Evolutionary conservation across 208 protist genomes (phyloP).

Genomic region (Leishmania mexicana): DNA sequence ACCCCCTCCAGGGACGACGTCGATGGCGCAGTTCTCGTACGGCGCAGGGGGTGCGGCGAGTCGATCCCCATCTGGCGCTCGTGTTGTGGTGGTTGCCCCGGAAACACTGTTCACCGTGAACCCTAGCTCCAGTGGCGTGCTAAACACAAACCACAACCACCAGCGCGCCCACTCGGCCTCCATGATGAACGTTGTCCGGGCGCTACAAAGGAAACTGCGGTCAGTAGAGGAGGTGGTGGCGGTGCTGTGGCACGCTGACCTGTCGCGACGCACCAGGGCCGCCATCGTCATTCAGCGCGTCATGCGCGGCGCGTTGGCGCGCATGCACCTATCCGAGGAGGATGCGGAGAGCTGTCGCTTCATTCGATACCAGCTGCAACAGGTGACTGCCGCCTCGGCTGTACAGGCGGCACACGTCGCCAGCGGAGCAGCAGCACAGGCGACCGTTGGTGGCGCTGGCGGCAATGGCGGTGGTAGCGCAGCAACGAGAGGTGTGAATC

Average conservation of each 20-base stretch:
- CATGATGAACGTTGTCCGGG: constrained; percentile 48
- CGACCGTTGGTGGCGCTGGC: background rate
- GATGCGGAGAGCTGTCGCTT: constrained; percentile 32
- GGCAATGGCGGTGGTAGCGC: background rate
- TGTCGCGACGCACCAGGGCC: constrained; percentile 55
- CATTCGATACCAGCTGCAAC: constrained; percentile 51
- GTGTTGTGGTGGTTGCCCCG: constrained; percentile 16
- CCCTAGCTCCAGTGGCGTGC: background rate
- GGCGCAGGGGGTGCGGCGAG: background rate
- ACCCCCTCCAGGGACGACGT: background rate
- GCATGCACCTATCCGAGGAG: constrained; percentile 45
- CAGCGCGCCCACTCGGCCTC: constrained; percentile 12
- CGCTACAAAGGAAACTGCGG: constrained; percentile 80
- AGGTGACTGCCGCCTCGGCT: background rate
- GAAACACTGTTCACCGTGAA: background rate
- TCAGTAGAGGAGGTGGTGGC: constrained; percentile 63
- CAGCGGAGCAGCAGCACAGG: background rate
- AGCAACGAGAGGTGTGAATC: background rate
- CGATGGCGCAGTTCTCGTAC: background rate
- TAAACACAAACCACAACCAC: constrained; percentile 13
- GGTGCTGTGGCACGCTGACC: constrained; percentile 67
- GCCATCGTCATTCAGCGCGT: constrained; percentile 68
- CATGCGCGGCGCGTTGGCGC: constrained; percentile 48
- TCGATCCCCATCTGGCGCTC: background rate
- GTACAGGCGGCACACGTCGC: background rate